Evolutionary conservation across 805 yeast species (phyloP), one percentile per base, ranked within the genome.

Genomic region (Middelhovenomyces tepae): DNA sequence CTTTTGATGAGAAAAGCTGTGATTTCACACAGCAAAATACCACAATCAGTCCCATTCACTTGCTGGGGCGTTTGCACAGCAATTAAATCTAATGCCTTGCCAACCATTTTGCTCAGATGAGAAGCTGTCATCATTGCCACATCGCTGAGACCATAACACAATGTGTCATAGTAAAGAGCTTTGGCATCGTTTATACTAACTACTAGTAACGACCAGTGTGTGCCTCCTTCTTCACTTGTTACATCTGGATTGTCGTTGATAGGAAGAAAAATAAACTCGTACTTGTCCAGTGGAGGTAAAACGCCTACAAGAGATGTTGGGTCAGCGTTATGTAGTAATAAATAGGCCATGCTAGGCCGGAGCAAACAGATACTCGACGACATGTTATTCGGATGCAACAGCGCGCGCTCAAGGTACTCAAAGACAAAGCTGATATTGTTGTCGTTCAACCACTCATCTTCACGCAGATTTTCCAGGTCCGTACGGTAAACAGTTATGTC

Each of bases 371-470:
- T 48, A 34, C 60, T 71, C 18, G 57, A 57, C 28, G 50, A 43
- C 4, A 48, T 45, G 5, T 53, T 37, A 6, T 47, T 24, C 7
- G 28, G 27, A 14, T 32, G 38, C 20, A 62, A 36, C 23, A 56
- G 51, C 10, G 54, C 42, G 2, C 60, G 47, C 36, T 65, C 69
- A n/a, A 73, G 49, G 38, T 66, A 64, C 47, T 78, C 85, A 51
- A 65, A 81, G 13, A 77, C 54, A 35, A 78, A 71, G 0, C 79
- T 60, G 23, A 81, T 67, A 44, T 78, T 73, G 46, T 77, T 77
- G 47, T 80, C 89, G 45, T 75, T 77, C 19, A 81, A 57, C 89
- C 91, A 81, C 48, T 78, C 78, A 22, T 71, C 80, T 13, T 77
- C 75, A 32, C 63, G 57, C 10, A 81, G 53, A 43, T 71, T 75